Conservation (phyloP, 164 flowering plant genomes). For the Tinospora cordifolia region DNA sequence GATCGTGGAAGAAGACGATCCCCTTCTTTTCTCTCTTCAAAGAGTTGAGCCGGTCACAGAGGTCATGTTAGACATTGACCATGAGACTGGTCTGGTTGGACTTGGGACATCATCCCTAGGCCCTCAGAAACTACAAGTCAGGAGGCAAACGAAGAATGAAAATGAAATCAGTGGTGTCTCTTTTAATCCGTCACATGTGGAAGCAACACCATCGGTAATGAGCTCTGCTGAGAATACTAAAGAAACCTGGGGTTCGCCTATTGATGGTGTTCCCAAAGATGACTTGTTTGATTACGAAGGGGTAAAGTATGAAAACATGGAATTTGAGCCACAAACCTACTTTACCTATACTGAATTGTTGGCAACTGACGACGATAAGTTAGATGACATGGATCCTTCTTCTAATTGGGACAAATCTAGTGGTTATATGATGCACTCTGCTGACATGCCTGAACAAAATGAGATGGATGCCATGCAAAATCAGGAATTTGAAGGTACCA, state of each 20-base stretch:
- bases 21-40: conserved; percentile 47
- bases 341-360: conserved; percentile 76
- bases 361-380: conserved; percentile 47
- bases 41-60: conserved; percentile 45
- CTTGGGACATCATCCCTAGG: conserved; percentile 23
- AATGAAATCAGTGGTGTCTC: conserved; percentile 22
- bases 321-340: conserved; percentile 91
- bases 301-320: conserved; percentile 48
- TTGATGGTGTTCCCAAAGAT: conserved; percentile 24
- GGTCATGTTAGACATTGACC: conserved; percentile 21
- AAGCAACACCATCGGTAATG: conserved; percentile 23
- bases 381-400: conserved; percentile 21
- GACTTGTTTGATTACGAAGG: conserved; percentile 36
- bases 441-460: conserved; percentile 17
- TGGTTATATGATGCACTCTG: conserved; percentile 16
- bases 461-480: conserved; percentile 13
- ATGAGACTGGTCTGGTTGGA: conserved; percentile 30
- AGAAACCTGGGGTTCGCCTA: conserved; percentile 35
- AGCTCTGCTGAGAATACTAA: conserved; percentile 8
- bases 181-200: conserved; percentile 16
- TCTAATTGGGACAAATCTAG: conserved; percentile 22
- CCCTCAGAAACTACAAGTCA: conserved; percentile 57
- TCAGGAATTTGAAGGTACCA: conserved; percentile 15
- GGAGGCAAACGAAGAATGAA: conserved; percentile 60
- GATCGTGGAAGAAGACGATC: conserved; percentile 37